A percentile compares a stretch with the other conserved stretches of the same genome.
phyloP scores from a whole-genome alignment of 495 filamentous ascomycete species.

The Pseudoneurospora amorphoporcata region DNA sequence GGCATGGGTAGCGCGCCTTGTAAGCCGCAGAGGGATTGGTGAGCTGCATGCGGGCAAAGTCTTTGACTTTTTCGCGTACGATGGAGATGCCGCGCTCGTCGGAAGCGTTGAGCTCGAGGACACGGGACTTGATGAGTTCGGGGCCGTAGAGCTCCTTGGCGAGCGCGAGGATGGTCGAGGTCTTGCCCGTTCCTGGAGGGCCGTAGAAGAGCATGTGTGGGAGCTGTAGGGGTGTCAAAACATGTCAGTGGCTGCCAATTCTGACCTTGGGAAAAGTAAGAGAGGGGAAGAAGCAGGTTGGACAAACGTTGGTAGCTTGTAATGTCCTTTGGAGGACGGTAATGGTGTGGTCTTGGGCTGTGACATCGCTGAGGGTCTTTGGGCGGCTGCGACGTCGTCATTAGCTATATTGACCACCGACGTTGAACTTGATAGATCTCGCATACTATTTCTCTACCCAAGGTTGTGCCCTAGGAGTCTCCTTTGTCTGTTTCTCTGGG shows the following conservation, averaged over 20 bases:
- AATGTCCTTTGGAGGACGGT: conserved; percentile 84
- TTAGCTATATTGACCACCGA: background rate
- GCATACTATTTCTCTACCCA: conserved; percentile 99
- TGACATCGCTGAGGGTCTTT: conserved; percentile 86
- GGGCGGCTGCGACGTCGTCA: conserved; percentile 56
- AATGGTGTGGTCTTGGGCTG: conserved; percentile 95
- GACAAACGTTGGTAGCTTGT: conserved; percentile 78
- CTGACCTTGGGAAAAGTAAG: background rate
- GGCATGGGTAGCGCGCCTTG: conserved; percentile 73
- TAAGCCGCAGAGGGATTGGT: conserved; percentile 64
- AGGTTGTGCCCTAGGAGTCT: conserved; percentile 61
- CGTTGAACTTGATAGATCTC: background rate
- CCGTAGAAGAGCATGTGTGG: conserved; percentile 99
- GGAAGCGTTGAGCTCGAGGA: conserved; percentile 96
- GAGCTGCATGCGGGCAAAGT: conserved; percentile 91
- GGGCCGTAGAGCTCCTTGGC: conserved; percentile 97
- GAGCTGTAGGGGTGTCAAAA: conserved; percentile 43
- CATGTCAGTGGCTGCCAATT: background rate
- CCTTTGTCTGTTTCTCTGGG: conserved; percentile 44
- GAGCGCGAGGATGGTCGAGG: conserved; percentile 90
- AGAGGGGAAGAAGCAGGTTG: background rate
- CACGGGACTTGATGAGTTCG: conserved; percentile 83
- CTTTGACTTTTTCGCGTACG: conserved; percentile 96
- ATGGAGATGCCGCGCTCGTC: conserved; percentile 97
- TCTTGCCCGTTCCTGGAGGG: conserved; percentile 94